Percentiles rank a stretch among this genome's conserved stretches.
These are phyloP conservation scores for Flaveria robusta DNA, from an alignment of 129 eudicot species.

Conservation along the genomic window DNA sequence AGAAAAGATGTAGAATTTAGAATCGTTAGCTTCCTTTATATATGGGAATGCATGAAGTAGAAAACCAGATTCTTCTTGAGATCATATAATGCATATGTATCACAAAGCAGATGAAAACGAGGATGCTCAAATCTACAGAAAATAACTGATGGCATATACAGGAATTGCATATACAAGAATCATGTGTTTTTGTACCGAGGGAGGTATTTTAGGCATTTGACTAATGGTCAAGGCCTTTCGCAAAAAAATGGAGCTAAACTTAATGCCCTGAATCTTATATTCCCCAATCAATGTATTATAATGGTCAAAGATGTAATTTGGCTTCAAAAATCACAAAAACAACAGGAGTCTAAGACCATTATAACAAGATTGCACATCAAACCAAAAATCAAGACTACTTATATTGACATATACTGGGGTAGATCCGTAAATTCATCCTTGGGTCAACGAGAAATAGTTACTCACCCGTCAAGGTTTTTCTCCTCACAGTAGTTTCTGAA, in stretches of 20 bases:
- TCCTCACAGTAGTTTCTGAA: constrained; percentile 64
- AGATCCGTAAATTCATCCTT: no score
- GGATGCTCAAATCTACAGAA: neutral
- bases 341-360: neutral
- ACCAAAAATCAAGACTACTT: neutral
- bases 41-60: no score
- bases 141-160: neutral
- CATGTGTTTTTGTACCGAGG: no score
- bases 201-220: neutral
- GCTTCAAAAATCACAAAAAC: neutral
- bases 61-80: neutral
- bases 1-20: neutral
- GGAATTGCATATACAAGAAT: neutral
- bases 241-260: no score
- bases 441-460: constrained; percentile 5
- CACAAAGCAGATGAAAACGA: neutral
- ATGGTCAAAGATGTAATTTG: neutral
- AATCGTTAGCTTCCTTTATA: no score
- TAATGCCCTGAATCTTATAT: no score
- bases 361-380: neutral
- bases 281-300: no score
- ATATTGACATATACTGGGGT: neutral
- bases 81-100: neutral
- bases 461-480: constrained; percentile 60
- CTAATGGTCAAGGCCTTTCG: neutral